Conservation (phyloP, 1,139 yeast species). For the Kodamaea alishanica region DNA sequence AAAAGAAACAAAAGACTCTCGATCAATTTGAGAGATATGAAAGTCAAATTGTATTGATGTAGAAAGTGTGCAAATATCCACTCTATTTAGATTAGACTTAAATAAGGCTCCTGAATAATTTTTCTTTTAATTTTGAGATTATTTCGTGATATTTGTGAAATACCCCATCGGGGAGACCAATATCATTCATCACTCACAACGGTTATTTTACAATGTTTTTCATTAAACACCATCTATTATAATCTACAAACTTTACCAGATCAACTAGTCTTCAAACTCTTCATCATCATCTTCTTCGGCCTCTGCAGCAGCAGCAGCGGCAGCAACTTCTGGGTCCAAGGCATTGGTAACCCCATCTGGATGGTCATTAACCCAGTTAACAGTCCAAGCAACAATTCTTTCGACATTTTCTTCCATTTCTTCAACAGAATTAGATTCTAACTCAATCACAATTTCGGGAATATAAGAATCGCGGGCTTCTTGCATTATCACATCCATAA, state of each 20-base stretch:
- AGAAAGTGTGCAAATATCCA: no score
- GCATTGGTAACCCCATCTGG: slow-evolving; percentile 40
- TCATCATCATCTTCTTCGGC: slow-evolving; percentile 15
- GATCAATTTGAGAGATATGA: no score
- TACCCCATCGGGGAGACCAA: no score
- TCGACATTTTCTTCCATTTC: slow-evolving; percentile 78
- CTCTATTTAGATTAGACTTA: no score
- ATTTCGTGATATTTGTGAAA: no score
- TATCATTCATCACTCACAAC: no score
- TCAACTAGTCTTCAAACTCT: slow-evolving; percentile 4
- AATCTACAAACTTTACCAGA: background rate
- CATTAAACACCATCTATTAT: no score
- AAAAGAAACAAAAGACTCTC: no score
- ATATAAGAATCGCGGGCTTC: slow-evolving; percentile 85
- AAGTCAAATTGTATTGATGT: no score
- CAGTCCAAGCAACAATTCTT: slow-evolving; percentile 70
- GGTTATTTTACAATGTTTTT: no score
- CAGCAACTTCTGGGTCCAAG: slow-evolving; percentile 21
- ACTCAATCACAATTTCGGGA: slow-evolving; percentile 76
- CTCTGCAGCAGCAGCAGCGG: slow-evolving; percentile 7
- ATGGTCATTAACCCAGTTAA: slow-evolving; percentile 60
- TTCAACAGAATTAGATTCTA: slow-evolving; percentile 66
- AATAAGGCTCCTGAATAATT: no score
- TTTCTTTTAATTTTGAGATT: no score
- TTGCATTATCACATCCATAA: slow-evolving; percentile 85